These are phyloP conservation scores for Nicotiana attenuata DNA, from an alignment of 257 asterid genomes.

Conservation along the genomic window DNA sequence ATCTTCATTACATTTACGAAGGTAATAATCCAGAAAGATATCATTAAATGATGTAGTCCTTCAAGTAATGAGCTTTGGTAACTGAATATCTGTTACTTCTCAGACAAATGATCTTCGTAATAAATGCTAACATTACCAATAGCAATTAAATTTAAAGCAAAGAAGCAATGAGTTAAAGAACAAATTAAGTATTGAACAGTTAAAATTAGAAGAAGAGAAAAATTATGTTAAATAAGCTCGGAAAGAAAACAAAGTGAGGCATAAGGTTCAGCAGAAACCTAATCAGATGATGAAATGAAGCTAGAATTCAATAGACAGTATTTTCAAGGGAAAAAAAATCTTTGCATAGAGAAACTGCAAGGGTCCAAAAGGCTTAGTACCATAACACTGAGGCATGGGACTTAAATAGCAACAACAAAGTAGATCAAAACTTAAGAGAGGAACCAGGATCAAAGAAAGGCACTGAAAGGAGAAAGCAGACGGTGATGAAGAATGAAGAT, in stretches of 20 bases:
- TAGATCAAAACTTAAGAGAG: not conserved
- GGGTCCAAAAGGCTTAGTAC: not conserved
- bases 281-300: not conserved
- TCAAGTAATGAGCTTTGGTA: not conserved
- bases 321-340: not conserved
- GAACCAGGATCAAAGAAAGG: not conserved
- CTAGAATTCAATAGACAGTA: not conserved
- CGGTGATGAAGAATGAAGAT: not conserved
- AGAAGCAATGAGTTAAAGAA: not conserved
- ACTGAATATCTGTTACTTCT: slow-evolving; percentile 7
- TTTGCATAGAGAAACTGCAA: not conserved
- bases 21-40: not conserved
- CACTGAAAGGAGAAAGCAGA: slow-evolving; percentile 3
- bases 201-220: not conserved
- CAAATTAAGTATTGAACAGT: not conserved
- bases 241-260: not conserved
- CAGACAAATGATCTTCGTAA: not conserved
- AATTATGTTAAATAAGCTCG: not conserved
- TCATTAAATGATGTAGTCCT: not conserved
- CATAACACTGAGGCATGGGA: not conserved
- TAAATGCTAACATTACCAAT: not conserved
- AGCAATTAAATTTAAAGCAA: not conserved
- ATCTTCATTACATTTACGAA: not conserved
- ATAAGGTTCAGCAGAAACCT: not conserved
- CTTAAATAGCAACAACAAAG: not conserved